These are phyloP conservation scores for Umbellularia californica DNA, from an alignment of 164 flowering plant genomes.

Conservation along the genomic window DNA sequence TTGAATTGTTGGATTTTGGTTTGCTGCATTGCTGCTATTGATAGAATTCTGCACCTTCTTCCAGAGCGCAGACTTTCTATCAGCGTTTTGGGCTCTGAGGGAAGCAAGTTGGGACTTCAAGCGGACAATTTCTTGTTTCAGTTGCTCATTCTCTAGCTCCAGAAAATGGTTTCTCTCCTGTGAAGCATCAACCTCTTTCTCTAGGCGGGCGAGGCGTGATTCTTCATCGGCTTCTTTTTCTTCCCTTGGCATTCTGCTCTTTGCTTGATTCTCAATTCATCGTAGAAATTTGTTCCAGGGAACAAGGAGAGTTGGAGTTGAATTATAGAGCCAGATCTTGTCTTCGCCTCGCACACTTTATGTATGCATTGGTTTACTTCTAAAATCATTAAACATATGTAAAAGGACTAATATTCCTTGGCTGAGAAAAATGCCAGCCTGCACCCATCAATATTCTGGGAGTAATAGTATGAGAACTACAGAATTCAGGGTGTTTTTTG, in stretches of 20 bases:
- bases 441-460: neutral
- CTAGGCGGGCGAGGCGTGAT: constrained; percentile 26
- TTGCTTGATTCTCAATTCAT: constrained; percentile 6
- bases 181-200: constrained; percentile 40
- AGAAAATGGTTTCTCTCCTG: constrained; percentile 30
- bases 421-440: neutral
- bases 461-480: neutral
- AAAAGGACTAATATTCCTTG: neutral
- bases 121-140: constrained; percentile 48
- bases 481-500: too few relatives aligned
- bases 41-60: constrained; percentile 45
- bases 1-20: constrained; percentile 20
- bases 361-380: neutral
- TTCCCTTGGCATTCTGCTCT: constrained; percentile 28
- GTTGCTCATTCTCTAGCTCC: constrained; percentile 59
- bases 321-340: neutral
- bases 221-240: constrained; percentile 18
- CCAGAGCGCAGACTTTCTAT: constrained; percentile 45
- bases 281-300: neutral
- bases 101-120: constrained; percentile 39
- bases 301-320: neutral
- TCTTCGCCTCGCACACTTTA: neutral
- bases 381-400: neutral
- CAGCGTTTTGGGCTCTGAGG: constrained; percentile 45
- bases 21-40: constrained; percentile 16